Percentiles rank a stretch among this genome's conserved stretches.
Evolutionary conservation across 768 basidiomycete species (phyloP).

Genomic region (Suillus brevipes): DNA sequence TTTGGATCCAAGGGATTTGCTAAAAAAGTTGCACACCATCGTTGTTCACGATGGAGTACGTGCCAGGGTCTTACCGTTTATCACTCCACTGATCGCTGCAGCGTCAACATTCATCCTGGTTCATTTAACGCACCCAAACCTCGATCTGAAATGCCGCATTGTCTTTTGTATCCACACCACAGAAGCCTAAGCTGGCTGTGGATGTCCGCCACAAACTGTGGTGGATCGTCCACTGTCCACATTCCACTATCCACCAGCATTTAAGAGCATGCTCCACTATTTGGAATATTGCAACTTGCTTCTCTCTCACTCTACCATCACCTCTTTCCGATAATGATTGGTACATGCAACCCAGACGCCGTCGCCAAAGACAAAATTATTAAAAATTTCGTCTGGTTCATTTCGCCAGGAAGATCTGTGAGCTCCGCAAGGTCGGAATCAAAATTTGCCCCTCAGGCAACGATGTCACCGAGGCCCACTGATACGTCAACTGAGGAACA

Average conservation of each 20-base stretch:
- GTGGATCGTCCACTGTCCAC: no score
- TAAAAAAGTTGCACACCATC: background rate
- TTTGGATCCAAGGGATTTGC: background rate
- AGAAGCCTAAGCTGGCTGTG: background rate
- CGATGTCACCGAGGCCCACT: constrained; percentile 1
- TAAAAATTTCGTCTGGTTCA: constrained; percentile 7
- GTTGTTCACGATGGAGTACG: background rate
- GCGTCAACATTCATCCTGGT: background rate
- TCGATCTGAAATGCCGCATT: background rate
- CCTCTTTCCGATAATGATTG: background rate
- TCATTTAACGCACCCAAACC: background rate
- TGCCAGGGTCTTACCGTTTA: background rate
- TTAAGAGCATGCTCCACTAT: background rate
- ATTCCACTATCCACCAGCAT: no score
- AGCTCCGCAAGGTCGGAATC: background rate
- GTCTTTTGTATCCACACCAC: background rate
- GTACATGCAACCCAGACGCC: background rate
- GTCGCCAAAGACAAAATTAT: background rate
- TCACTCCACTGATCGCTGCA: background rate
- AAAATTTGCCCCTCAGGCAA: background rate
- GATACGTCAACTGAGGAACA: background rate
- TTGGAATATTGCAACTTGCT: background rate
- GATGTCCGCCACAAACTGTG: background rate
- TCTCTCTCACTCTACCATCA: background rate
- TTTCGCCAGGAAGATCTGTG: constrained; percentile 5